These are phyloP conservation scores for Choiromyces venosus DNA, from an alignment of 495 filamentous ascomycete genomes.

Conservation along the genomic window DNA sequence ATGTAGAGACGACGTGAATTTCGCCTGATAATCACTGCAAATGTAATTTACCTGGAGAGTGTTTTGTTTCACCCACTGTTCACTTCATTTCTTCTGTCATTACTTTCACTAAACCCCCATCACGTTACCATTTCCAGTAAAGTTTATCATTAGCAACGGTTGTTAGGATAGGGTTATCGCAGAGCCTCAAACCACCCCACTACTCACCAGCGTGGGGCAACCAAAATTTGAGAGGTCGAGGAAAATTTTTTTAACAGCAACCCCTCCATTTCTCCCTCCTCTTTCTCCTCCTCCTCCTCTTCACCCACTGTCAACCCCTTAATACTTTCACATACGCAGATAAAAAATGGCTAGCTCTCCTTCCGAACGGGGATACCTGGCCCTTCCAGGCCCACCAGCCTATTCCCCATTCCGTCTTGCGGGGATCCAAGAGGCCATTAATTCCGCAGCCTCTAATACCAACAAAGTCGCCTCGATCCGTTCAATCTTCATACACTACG, in stretches of 20 bases:
- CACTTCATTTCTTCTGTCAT: too few relatives aligned
- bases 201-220: not conserved
- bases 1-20: too few relatives aligned
- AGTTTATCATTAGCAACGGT: too few relatives aligned
- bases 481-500: conserved; percentile 62
- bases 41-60: too few relatives aligned
- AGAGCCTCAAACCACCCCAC: not conserved
- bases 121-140: too few relatives aligned
- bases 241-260: not conserved
- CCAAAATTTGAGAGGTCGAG: not conserved
- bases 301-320: not conserved
- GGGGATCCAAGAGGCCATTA: conserved; percentile 44
- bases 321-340: not conserved
- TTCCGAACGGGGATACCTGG: conserved; percentile 42
- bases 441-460: conserved; percentile 45
- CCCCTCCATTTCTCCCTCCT: not conserved
- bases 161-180: too few relatives aligned
- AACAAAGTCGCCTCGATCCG: conserved; percentile 55
- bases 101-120: too few relatives aligned
- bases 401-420: conserved; percentile 53
- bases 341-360: conserved; percentile 23
- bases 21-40: too few relatives aligned
- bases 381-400: conserved; percentile 52
- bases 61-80: too few relatives aligned
- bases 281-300: not conserved